These are phyloP conservation scores for Phytophthora rubi DNA, from an alignment of 352 stramenopile species.

Conservation along the genomic window DNA sequence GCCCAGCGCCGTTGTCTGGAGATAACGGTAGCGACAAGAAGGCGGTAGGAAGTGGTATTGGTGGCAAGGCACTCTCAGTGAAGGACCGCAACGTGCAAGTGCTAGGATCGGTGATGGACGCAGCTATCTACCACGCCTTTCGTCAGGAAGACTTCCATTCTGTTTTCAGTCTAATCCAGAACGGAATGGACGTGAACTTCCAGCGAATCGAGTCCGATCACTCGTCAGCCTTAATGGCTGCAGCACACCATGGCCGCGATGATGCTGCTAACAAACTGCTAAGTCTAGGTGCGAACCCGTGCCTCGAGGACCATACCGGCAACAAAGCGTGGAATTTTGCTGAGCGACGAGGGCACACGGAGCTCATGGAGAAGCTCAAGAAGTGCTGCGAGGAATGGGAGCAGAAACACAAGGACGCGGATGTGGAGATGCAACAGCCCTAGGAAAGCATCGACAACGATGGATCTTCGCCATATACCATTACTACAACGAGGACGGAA, in stretches of 20 bases:
- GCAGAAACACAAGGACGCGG: constrained; percentile 29
- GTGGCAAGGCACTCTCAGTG: constrained; percentile 55
- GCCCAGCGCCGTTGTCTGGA: constrained; percentile 13
- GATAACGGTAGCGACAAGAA: constrained; percentile 7
- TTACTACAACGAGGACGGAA: constrained; percentile 14
- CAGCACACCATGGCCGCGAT: constrained; percentile 80
- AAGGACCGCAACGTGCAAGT: constrained; percentile 80
- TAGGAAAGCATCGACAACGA: constrained; percentile 6
- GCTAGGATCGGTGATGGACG: constrained; percentile 84
- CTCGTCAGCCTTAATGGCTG: constrained; percentile 80
- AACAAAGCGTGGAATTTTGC: constrained; percentile 78
- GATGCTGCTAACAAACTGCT: constrained; percentile 73
- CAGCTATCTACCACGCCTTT: constrained; percentile 83
- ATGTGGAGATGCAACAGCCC: constrained; percentile 15
- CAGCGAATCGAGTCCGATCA: constrained; percentile 79
- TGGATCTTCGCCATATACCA: constrained; percentile 3
- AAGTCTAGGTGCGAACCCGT: constrained; percentile 68
- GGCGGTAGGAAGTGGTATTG: constrained; percentile 13
- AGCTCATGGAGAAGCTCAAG: constrained; percentile 77
- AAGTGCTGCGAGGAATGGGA: constrained; percentile 73
- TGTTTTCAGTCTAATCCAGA: constrained; percentile 80
- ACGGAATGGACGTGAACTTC: constrained; percentile 89
- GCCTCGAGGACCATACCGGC: constrained; percentile 53
- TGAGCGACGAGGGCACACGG: constrained; percentile 65
- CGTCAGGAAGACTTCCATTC: constrained; percentile 80